These are phyloP conservation scores for Gossypium davidsonii DNA, from an alignment of 441 rosid species.

Conservation along the genomic window DNA sequence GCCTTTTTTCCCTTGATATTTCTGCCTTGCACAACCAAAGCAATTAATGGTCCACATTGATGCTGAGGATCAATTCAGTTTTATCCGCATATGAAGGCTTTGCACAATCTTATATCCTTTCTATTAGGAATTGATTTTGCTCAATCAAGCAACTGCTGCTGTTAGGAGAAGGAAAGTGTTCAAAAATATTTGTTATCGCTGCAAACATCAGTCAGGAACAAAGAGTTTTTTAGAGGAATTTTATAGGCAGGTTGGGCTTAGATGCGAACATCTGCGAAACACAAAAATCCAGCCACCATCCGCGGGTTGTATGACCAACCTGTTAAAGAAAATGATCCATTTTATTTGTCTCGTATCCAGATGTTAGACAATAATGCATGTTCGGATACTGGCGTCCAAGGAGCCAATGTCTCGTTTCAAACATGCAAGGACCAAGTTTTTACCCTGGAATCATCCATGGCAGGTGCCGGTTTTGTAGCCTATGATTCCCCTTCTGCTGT, in stretches of 20 bases:
- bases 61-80: not conserved
- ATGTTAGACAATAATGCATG: slow-evolving; percentile 29
- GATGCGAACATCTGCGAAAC: slow-evolving; percentile 50
- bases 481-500: slow-evolving; percentile 44
- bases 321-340: slow-evolving; percentile 25
- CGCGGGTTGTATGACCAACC: slow-evolving; percentile 35
- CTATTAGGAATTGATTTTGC: not conserved
- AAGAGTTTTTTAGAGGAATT: not conserved
- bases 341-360: slow-evolving; percentile 31
- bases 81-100: not conserved
- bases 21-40: not conserved
- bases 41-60: not conserved
- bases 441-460: slow-evolving; percentile 56
- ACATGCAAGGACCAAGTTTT: slow-evolving; percentile 37
- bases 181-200: not conserved
- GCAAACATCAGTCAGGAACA: not conserved
- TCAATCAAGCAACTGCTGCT: not conserved
- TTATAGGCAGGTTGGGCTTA: slow-evolving; percentile 10
- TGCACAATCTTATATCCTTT: not conserved
- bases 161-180: not conserved
- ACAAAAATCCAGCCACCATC: slow-evolving; percentile 31
- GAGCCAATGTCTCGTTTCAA: slow-evolving; percentile 36
- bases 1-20: slow-evolving; percentile 2
- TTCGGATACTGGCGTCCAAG: slow-evolving; percentile 40
- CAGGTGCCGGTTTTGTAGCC: slow-evolving; percentile 24